Percentiles rank a stretch among this genome's conserved stretches.
phyloP scores from a whole-genome alignment of 2,329 filamentous ascomycete species.

The Verticillium nonalfalfae region DNA sequence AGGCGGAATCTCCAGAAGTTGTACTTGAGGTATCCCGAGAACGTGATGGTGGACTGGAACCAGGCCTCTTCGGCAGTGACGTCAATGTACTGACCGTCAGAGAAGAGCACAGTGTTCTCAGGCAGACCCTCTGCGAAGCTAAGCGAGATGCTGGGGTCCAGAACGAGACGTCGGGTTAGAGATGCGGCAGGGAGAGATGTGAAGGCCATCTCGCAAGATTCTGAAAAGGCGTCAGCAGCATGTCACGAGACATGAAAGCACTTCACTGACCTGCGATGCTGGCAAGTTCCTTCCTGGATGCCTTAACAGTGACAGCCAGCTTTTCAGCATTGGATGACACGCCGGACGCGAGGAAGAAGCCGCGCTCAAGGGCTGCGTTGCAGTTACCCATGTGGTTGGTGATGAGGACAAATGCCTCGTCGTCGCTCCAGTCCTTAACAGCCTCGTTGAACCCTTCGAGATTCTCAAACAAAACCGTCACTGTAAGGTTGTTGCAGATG shows the following conservation, averaged over 20 bases:
- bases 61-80: slow-evolving; percentile 25
- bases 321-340: slow-evolving; percentile 18
- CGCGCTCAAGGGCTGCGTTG: slow-evolving; percentile 29
- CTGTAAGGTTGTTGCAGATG: slow-evolving; percentile 6
- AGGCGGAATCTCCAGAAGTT: slow-evolving; percentile 25
- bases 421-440: slow-evolving; percentile 10
- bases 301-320: slow-evolving; percentile 22
- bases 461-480: slow-evolving; percentile 13
- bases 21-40: slow-evolving; percentile 35
- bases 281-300: slow-evolving; percentile 22
- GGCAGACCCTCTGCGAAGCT: slow-evolving; percentile 12
- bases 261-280: slow-evolving; percentile 23
- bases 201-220: slow-evolving; percentile 16
- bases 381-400: slow-evolving; percentile 35
- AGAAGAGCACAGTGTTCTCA: slow-evolving; percentile 21
- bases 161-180: slow-evolving; percentile 16
- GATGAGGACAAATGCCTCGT: slow-evolving; percentile 26
- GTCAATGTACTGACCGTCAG: slow-evolving; percentile 21
- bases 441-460: slow-evolving; percentile 11
- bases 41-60: slow-evolving; percentile 27
- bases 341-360: slow-evolving; percentile 26
- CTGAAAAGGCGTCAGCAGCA: slow-evolving; percentile 3
- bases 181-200: slow-evolving; percentile 16
- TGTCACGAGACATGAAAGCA: not conserved
- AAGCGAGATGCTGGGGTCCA: slow-evolving; percentile 16